Evolutionary conservation across 805 yeast species (phyloP), one percentile per base, ranked within the genome.

Genomic region (Candida pini): DNA sequence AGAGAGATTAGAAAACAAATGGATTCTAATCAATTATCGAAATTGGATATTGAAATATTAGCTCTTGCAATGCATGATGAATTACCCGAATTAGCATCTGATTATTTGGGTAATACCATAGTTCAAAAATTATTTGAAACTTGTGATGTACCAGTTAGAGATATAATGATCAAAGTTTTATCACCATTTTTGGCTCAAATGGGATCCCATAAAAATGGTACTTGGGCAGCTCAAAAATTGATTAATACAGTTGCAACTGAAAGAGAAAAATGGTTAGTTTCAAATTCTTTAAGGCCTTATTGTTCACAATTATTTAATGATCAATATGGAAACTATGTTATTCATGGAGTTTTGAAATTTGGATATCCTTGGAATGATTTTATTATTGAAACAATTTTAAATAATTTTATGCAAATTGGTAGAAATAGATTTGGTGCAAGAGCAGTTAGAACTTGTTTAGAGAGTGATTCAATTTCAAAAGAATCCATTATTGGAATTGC

Each of bases 141-240:
- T 34, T 73, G 87, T 29, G 74, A 85, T 5, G 75, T 81, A 14
- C 68, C 79, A 3, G 69, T 88, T 38, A 85, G 86, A 52, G 81
- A 84, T 46, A 73, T 81, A 55, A 82, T 92, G 86, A 69, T 92
- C 36, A 76, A 81, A 49, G 75, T 74, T 44, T 75, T 94, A 26
- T 66, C 81, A 4, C 94, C 89, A 18, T 85, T 71, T 51, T 66
- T 92, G 43, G 85, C 96, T 1, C 94, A 87, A 48, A 81, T 90
- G 69, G 92, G 97, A 48, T 81, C 87, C 36, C 98, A 92, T 63
- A 92, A 92, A 54, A 92, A 92, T 58, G 98, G 98, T 42, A 92
- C 98, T 5, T 92, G 98, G 98, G 97, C 97, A 2, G 95, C 96
- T 17, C 98, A 92, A 60, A 92, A 90, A 60, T 81, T 92, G 59